Percentiles rank a stretch among this genome's conserved stretches.
These are phyloP conservation scores for Tetrapisispora taiwanensis DNA, from an alignment of 805 yeast species.

Conservation along the genomic window DNA sequence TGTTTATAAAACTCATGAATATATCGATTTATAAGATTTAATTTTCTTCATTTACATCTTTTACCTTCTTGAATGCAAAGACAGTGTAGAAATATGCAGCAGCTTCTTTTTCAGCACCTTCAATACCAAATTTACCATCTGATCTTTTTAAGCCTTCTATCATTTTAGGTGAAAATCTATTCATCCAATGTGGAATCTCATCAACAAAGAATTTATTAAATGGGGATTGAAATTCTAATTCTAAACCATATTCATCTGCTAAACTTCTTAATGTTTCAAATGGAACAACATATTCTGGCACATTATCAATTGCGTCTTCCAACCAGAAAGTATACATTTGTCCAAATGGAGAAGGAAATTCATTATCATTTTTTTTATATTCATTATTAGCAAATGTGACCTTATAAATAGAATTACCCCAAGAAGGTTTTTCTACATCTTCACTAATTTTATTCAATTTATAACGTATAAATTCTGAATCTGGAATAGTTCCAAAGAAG, in stretches of 20 bases:
- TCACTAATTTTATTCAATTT: conserved; percentile 44
- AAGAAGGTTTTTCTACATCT: conserved; percentile 44
- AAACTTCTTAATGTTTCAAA: conserved; percentile 76
- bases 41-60: conserved; percentile 12
- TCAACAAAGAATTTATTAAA: conserved; percentile 75
- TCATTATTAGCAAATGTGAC: conserved; percentile 74
- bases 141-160: conserved; percentile 59
- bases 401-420: conserved; percentile 80
- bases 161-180: conserved; percentile 48
- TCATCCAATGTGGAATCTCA: conserved; percentile 60
- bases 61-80: conserved; percentile 66
- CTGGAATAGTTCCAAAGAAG: conserved; percentile 91
- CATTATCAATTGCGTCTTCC: conserved; percentile 90
- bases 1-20: background rate
- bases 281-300: conserved; percentile 94
- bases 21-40: background rate
- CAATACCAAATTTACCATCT: conserved; percentile 79
- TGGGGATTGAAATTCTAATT: conserved; percentile 59
- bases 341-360: conserved; percentile 69
- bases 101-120: conserved; percentile 82
- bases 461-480: conserved; percentile 69
- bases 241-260: conserved; percentile 75
- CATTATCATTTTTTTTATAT: conserved; percentile 52
- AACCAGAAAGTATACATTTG: conserved; percentile 72
- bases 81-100: conserved; percentile 78